A percentile compares a stretch with the other conserved stretches of the same genome.
phyloP scores from a whole-genome alignment of 2,329 filamentous ascomycete genomes.

The Clarireedia monteithiana region DNA sequence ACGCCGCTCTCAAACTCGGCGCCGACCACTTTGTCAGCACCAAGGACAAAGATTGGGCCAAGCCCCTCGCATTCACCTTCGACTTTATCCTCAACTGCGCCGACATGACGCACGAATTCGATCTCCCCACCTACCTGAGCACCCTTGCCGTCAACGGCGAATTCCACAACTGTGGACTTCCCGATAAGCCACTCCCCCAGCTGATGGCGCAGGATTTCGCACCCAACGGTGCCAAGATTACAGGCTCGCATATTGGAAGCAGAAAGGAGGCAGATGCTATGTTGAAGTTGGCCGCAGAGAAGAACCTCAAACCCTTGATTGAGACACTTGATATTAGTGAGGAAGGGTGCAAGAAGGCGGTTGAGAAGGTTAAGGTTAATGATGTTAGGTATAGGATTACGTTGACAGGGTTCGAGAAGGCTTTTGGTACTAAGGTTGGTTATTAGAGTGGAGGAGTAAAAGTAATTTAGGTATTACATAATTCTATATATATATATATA shows the following conservation, averaged over 20 bases:
- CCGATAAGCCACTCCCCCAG: constrained; percentile 49
- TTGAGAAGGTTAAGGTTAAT: constrained; percentile 61
- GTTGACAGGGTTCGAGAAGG: constrained; percentile 59
- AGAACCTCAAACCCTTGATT: constrained; percentile 51
- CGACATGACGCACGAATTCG: constrained; percentile 45
- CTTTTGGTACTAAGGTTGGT: constrained; percentile 37
- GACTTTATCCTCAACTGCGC: constrained; percentile 50
- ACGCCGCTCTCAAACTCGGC: constrained; percentile 53
- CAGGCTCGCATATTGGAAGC: constrained; percentile 30
- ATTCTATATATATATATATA: no score
- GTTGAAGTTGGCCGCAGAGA: constrained; percentile 50
- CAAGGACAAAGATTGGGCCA: constrained; percentile 53
- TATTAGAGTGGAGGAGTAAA: not conserved
- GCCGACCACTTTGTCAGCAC: constrained; percentile 49
- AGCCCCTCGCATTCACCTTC: constrained; percentile 43
- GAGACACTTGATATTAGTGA: constrained; percentile 26
- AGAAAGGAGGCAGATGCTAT: constrained; percentile 53
- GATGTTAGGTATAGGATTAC: constrained; percentile 68
- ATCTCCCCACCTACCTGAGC: constrained; percentile 48
- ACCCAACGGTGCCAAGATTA: constrained; percentile 43
- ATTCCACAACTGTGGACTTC: constrained; percentile 59
- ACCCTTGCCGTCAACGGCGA: constrained; percentile 51
- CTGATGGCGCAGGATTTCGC: constrained; percentile 50
- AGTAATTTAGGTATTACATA: not conserved
- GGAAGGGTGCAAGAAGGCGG: constrained; percentile 56